A percentile compares a stretch with the other conserved stretches of the same genome.
These are phyloP conservation scores for Fraxinus pennsylvanica DNA, from an alignment of 257 asterid genomes.

Conservation along the genomic window DNA sequence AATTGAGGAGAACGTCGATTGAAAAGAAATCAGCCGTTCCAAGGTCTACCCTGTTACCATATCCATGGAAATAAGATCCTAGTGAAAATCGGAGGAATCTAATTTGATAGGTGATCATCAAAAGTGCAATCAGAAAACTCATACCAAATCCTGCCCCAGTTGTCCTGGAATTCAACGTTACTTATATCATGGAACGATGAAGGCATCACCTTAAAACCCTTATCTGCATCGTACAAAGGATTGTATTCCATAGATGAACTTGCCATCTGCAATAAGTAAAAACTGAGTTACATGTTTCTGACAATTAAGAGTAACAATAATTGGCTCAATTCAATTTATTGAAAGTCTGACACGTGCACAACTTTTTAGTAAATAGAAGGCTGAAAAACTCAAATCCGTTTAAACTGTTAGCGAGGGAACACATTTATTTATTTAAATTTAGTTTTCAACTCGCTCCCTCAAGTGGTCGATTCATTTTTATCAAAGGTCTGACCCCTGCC, in stretches of 20 bases:
- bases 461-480: background rate
- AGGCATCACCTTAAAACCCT: constrained; percentile 83
- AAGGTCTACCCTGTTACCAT: constrained; percentile 79
- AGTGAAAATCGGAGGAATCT: background rate
- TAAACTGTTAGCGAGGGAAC: no score
- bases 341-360: no score
- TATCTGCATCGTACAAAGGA: constrained; percentile 83
- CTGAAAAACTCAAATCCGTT: no score
- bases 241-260: constrained; percentile 74
- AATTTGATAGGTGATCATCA: background rate
- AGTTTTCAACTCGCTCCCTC: background rate
- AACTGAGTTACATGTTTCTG: constrained; percentile 10
- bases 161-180: constrained; percentile 91
- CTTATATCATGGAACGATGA: constrained; percentile 91
- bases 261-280: constrained; percentile 54
- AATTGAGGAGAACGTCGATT: constrained; percentile 89
- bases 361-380: no score
- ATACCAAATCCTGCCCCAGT: constrained; percentile 94
- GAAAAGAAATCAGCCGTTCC: constrained; percentile 91
- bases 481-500: background rate
- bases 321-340: background rate
- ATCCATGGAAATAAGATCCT: background rate
- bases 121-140: constrained; percentile 13
- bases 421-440: no score
- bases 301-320: background rate